A percentile compares a stretch with the other conserved stretches of the same genome.
These are phyloP conservation scores for Blepharisma undulans DNA, from an alignment of 169 alveolate species.

Conservation along the genomic window DNA sequence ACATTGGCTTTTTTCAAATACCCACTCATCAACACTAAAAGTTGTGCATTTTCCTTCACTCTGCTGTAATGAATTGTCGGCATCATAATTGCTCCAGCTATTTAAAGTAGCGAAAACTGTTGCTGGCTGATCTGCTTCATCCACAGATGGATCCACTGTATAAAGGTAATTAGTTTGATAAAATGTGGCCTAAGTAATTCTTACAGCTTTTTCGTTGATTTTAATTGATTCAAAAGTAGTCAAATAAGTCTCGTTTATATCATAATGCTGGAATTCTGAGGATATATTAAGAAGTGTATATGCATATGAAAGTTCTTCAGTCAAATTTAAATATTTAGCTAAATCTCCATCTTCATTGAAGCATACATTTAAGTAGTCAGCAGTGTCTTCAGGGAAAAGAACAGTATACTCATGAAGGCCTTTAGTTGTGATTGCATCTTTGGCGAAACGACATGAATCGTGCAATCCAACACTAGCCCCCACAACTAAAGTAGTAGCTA, in stretches of 20 bases:
- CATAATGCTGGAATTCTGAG: neutral
- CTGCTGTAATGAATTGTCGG: neutral
- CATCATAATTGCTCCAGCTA: neutral
- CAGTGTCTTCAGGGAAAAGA: neutral
- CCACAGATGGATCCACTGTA: neutral
- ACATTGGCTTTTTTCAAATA: neutral
- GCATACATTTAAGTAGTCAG: constrained; percentile 1
- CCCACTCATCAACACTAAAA: neutral
- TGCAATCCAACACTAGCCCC: neutral
- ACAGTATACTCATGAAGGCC: neutral
- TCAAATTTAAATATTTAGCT: neutral
- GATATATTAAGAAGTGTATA: neutral
- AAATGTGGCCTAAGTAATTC: neutral
- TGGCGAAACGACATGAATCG: neutral
- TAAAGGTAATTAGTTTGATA: neutral
- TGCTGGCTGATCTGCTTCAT: neutral
- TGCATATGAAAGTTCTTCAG: neutral
- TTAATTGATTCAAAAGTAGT: neutral
- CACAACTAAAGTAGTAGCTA: neutral
- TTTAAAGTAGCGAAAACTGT: neutral
- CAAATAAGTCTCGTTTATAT: neutral
- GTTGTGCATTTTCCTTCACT: neutral
- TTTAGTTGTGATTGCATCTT: neutral
- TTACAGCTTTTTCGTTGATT: neutral
- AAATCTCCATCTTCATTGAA: constrained; percentile 12